These are phyloP conservation scores for Pyrus pyrifolia DNA, from an alignment of 306 rosid genomes.

Conservation along the genomic window DNA sequence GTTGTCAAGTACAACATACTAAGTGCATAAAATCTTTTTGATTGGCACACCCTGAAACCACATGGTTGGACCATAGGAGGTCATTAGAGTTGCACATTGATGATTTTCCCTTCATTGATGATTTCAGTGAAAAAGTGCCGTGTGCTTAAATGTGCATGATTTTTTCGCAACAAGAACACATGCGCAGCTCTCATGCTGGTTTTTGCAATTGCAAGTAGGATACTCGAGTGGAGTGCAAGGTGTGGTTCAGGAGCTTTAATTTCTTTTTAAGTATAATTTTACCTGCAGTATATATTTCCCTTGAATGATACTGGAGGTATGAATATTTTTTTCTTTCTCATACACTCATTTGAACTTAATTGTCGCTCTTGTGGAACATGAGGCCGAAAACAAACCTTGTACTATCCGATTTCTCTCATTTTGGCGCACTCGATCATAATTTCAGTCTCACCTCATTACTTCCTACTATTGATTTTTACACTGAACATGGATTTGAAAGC, in stretches of 20 bases:
- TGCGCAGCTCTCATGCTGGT: background rate
- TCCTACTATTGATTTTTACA: background rate
- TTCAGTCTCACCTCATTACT: background rate
- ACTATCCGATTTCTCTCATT: background rate
- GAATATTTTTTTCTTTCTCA: background rate
- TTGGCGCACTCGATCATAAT: background rate
- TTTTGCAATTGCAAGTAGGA: slow-evolving; percentile 2
- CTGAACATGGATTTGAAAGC: background rate
- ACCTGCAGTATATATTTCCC: too few species aligned
- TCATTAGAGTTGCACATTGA: background rate
- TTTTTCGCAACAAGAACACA: background rate
- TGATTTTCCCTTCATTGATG: too few species aligned
- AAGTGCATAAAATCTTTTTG: background rate
- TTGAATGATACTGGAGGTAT: background rate
- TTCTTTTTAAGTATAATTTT: background rate
- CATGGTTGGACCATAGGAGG: background rate
- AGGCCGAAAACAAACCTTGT: background rate
- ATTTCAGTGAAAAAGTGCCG: background rate
- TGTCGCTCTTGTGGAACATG: background rate
- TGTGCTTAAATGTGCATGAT: background rate
- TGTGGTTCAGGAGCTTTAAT: background rate
- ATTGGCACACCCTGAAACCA: background rate
- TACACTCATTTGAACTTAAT: background rate
- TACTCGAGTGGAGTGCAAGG: background rate
- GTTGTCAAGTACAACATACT: background rate